Percentiles rank a stretch among this genome's conserved stretches.
Conservation (phyloP, 192 early-diverging fungal genomes). For the Martensiomyces pterosporus region DNA sequence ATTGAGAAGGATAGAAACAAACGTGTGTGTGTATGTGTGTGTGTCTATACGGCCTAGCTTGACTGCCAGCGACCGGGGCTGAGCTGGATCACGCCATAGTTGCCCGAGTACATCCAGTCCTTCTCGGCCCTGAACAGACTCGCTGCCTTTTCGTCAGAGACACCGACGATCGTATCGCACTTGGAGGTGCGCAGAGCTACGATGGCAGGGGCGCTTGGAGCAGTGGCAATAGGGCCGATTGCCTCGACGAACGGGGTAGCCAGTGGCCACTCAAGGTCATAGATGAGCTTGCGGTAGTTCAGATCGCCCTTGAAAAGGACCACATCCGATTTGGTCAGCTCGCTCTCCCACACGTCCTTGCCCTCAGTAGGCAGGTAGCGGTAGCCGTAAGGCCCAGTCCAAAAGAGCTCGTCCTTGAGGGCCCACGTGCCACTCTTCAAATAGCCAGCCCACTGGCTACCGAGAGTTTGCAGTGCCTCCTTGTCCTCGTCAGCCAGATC, state of each 20-base stretch:
- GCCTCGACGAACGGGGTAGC: slow-evolving; percentile 82
- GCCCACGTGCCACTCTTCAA: slow-evolving; percentile 62
- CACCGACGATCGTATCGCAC: slow-evolving; percentile 75
- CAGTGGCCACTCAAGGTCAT: slow-evolving; percentile 82
- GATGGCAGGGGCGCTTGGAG: slow-evolving; percentile 58
- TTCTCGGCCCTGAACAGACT: slow-evolving; percentile 24
- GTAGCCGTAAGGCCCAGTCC: slow-evolving; percentile 81
- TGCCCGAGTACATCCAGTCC: slow-evolving; percentile 68
- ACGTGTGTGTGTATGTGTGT: too few relatives aligned
- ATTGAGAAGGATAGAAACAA: too few relatives aligned
- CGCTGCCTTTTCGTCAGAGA: slow-evolving; percentile 48
- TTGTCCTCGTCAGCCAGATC: slow-evolving; percentile 23
- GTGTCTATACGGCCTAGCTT: too few relatives aligned
- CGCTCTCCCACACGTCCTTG: slow-evolving; percentile 59
- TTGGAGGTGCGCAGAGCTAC: slow-evolving; percentile 82
- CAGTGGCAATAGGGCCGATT: slow-evolving; percentile 65
- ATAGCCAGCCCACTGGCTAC: slow-evolving; percentile 61
- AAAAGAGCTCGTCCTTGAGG: slow-evolving; percentile 72
- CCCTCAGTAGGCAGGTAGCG: slow-evolving; percentile 69
- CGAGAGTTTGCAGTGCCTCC: slow-evolving; percentile 52
- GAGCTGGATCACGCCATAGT: slow-evolving; percentile 66
- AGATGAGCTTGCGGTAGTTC: slow-evolving; percentile 93
- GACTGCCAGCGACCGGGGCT: slow-evolving; percentile 45
- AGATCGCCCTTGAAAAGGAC: slow-evolving; percentile 96
- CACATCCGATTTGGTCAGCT: slow-evolving; percentile 54